Evolutionary conservation across 768 basidiomycete species (phyloP).

Genomic region (Trametes coccinea): DNA sequence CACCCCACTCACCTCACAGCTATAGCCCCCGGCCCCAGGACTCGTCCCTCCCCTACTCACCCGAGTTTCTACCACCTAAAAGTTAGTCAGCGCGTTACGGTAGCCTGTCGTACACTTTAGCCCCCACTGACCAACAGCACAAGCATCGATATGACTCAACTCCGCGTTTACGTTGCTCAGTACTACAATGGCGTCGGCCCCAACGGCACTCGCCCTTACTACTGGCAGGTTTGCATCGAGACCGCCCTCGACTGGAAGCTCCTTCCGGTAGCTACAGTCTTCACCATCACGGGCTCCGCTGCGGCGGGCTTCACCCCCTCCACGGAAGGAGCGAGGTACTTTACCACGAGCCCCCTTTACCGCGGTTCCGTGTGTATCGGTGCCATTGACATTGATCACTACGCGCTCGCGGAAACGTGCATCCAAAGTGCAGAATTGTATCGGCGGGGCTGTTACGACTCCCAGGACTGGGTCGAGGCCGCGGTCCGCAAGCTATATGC

Average conservation of each 20-base stretch:
- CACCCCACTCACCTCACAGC: no score
- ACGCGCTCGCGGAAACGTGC: background rate
- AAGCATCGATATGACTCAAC: background rate
- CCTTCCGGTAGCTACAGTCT: constrained; percentile 3
- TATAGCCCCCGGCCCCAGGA: no score
- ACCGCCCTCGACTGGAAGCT: background rate
- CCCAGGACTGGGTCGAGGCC: constrained; percentile 1
- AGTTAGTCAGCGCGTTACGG: no score
- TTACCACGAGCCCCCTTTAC: background rate
- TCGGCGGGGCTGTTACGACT: background rate
- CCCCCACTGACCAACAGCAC: no score
- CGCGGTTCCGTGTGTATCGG: constrained; percentile 1
- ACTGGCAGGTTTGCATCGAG: constrained; percentile 15
- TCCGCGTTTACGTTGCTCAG: constrained; percentile 13
- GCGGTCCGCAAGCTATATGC: background rate
- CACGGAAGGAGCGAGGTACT: background rate
- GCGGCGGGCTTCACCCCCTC: background rate
- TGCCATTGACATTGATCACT: background rate
- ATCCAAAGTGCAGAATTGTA: background rate
- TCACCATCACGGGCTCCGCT: constrained; percentile 5
- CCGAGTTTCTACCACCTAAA: no score
- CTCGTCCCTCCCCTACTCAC: no score
- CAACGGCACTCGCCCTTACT: background rate
- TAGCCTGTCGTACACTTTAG: no score
- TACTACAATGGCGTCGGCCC: constrained; percentile 5